Conservation (phyloP, 352 stramenopile species). For the Globisporangium spiculum region DNA sequence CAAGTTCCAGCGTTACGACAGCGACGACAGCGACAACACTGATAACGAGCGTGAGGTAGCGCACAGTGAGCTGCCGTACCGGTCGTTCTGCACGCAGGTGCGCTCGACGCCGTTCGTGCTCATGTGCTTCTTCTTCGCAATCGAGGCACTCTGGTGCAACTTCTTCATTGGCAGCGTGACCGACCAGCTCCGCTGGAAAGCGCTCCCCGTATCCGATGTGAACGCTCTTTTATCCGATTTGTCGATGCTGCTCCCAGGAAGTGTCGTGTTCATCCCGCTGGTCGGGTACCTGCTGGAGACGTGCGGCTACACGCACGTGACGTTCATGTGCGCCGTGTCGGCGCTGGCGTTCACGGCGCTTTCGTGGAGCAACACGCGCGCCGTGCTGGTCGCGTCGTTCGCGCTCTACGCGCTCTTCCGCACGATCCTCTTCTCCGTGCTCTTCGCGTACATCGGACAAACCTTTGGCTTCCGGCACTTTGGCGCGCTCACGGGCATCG, state of each 20-base stretch:
- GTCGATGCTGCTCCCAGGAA: conserved; percentile 60
- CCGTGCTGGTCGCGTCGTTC: conserved; percentile 54
- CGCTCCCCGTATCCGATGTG: conserved; percentile 38
- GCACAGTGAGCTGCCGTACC: conserved; percentile 30
- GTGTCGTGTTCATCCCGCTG: conserved; percentile 71
- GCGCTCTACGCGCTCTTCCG: conserved; percentile 77
- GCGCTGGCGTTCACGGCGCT: conserved; percentile 48
- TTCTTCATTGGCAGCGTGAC: conserved; percentile 79
- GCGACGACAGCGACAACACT: conserved; percentile 14
- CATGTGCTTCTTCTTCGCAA: conserved; percentile 69
- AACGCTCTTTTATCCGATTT: conserved; percentile 43
- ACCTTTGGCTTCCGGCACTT: conserved; percentile 86
- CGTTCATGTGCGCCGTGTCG: conserved; percentile 36
- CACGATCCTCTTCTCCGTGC: conserved; percentile 78
- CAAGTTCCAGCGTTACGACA: conserved; percentile 23
- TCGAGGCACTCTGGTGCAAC: conserved; percentile 79
- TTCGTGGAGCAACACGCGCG: conserved; percentile 29
- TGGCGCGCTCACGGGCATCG: conserved; percentile 72
- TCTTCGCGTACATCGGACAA: conserved; percentile 80
- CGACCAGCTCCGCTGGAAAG: conserved; percentile 50
- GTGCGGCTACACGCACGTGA: conserved; percentile 62
- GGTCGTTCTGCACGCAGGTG: conserved; percentile 66
- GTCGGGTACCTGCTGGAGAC: conserved; percentile 71
- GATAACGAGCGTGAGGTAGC: neutral
- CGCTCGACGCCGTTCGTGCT: conserved; percentile 64